Base-by-base conservation (phyloP, 148 eudicot species). In the Silene conica region DNA sequence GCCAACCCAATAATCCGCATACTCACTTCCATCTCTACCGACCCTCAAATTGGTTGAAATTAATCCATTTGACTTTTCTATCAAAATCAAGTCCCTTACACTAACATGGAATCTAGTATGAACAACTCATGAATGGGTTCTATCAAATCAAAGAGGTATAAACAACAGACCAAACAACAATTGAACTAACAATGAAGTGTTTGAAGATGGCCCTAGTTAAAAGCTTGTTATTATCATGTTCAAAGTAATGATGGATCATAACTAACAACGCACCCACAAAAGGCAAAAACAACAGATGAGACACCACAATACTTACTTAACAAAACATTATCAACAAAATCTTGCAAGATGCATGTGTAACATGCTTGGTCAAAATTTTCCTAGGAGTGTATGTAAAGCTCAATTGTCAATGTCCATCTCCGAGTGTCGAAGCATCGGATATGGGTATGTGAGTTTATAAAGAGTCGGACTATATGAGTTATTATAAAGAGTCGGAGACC, bases 191-290 rank as follows among this genome's bases (percentile, higher is more conserved):
- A n/a, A n/a, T n/a, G 68, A 77, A 79, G 69, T 73, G 73, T 63
- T 61, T 61, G 2, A 54, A 61, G 18, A 31, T 70, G 63, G 13
- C 76, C 76, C 56, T 66, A 14, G n/a, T 43, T 54, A 21, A 54
- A 73, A 69, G 78, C 78, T 79, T 74, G 71, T 34, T 48, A 74
- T 74, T 48, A 48, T 13, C 54, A 78, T 48, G 77, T 79, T 62
- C 74, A 73, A 68, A 78, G 73, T 31, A 34, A 28, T 61, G 74
- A 67, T 62, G 34, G 8, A 45, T 73, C 59, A 73, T 48, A 59
- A 69, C 64, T 2, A 43, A 78, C 80, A 78, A 34, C 74, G 59
- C 77, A 74, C 34, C 28, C 45, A 25, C 57, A 72, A 68, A 67
- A 67, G 34, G 34, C 34, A 31, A 31, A 23, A 79, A 59, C 61